Evolutionary conservation across 257 asterid genomes (phyloP), one percentile per base, ranked within the genome.

Genomic region (Ocimum tenuiflorum): DNA sequence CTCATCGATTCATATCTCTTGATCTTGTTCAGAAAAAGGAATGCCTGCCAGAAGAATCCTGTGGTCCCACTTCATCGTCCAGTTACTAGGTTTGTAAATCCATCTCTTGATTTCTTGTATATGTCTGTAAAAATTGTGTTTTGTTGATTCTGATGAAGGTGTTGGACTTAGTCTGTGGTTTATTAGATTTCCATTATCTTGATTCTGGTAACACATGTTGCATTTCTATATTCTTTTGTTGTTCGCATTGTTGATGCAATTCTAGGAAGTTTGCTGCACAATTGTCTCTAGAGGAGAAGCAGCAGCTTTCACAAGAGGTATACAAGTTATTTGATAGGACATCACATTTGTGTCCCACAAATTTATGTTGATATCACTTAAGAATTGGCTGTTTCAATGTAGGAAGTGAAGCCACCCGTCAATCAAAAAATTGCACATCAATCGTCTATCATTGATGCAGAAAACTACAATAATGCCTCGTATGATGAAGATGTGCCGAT

Each of bases 51-150:
- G 65, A 88, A 81, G 80, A 78, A 67, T 55, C 79, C 81, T 13
- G 76, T 46, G n/a, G 55, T 70, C 59, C 96, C 85, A 4, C 71
- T 67, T 38, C 91, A 85, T 70, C 87, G 95, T 11, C 96, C 96
- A 0, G 57, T 86, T 60, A 89, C 96, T 58, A 86, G 96, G 96
- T 87, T 70, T 42, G 81, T 13, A 6, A 22, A 46, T 62, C 31
- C 41, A 4, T 50, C 54, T 31, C 20, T 56, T 54, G 43, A 33
- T 60, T 50, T 49, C 62, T 22, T 50, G 62, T 50, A 14, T 33
- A 60, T 17, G 7, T 27, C 3, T 27, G 31, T 1, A 4, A 27
- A 27, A 1, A 0, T 11, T 1, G 46, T 39, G 14, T 64, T 48
- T 69, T 69, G 45, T 60, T 50, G 55, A 24, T 60, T 60, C 27